Evolutionary conservation across 2,329 filamentous ascomycete genomes (phyloP), one percentile per base, ranked within the genome.

Genomic region (Colletotrichum nymphaeae): DNA sequence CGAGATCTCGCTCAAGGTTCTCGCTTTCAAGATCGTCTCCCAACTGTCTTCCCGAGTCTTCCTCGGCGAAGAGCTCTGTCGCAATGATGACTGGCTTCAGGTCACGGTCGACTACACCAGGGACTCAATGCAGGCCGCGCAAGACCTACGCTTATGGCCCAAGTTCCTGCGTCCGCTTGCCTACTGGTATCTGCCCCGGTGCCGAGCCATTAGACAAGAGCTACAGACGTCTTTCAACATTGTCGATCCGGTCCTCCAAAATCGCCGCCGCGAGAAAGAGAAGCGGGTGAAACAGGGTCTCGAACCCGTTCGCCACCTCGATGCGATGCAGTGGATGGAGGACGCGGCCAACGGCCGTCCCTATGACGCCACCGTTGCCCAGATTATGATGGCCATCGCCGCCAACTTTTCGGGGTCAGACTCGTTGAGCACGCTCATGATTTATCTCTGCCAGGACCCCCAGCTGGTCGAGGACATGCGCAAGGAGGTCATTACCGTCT

Each of bases 371-470:
- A 85, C 92, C 24, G 82, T 81, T 14, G 94, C 94, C 49, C 94
- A 97, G 79, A 87, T 94, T 35, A 88, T 98, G 8, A 95, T 97
- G 0, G 89, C 93, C 58, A 93, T 95, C 58, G 83, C 81, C 3
- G 83, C 84, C 12, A 84, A 86, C 35, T 84, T 86, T 76, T 85
- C 83, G 11, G 85, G 84, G 0, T 81, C 82, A 2, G 81, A 84
- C 58, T 66, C 79, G 7, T 32, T 81, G 0, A 79, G 80, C 5
- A 81, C 84, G 19, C 76, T 81, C 3, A 74, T 88, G 52, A 81
- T 81, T 49, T 83, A 87, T 52, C 74, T 88, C 19, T 78, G 78
- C 5, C 77, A 78, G 4, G 76, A 84, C 56, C 82, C 83, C 1
- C 82, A 86, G 59, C 81, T 81, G 52, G 76, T 86, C 9, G 77